A percentile compares a stretch with the other conserved stretches of the same genome.
Evolutionary conservation across 2,329 filamentous ascomycete genomes (phyloP).

Genomic region (Coccinonectria pachysandricola): DNA sequence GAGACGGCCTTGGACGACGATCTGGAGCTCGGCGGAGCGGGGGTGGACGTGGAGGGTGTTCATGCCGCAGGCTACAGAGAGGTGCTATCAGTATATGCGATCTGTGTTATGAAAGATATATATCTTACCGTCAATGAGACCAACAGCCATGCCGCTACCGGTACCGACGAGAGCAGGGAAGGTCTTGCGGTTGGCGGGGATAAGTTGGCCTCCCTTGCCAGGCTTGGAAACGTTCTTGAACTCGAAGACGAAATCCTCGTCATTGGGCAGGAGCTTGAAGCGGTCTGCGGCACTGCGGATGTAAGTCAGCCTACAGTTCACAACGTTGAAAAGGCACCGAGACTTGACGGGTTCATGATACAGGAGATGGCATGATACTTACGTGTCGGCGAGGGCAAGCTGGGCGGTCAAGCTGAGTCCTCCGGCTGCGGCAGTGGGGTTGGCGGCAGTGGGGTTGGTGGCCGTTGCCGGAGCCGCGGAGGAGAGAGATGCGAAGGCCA

Average conservation of each 20-base stretch:
- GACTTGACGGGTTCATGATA: too few species aligned
- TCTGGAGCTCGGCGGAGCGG: constrained; percentile 41
- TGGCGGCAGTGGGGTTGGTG: constrained; percentile 8
- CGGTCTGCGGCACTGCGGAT: constrained; percentile 30
- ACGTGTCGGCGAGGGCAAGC: constrained; percentile 30
- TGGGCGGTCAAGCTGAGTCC: constrained; percentile 26
- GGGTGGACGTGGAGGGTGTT: constrained; percentile 48
- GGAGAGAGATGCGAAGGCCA: constrained; percentile 29
- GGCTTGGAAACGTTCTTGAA: constrained; percentile 26
- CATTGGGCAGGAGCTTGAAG: constrained; percentile 30
- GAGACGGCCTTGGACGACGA: constrained; percentile 38
- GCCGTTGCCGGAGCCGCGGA: constrained; percentile 19
- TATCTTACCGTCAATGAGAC: constrained; percentile 32
- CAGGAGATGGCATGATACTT: constrained; percentile 8
- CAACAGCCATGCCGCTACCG: constrained; percentile 39
- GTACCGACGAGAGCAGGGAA: constrained; percentile 47
- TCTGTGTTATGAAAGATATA: too few species aligned
- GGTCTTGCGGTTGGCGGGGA: constrained; percentile 43
- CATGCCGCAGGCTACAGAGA: constrained; percentile 38
- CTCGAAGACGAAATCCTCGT: constrained; percentile 39
- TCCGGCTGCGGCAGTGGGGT: constrained; percentile 2
- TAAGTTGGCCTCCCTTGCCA: constrained; percentile 34
- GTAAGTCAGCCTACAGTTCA: too few species aligned
- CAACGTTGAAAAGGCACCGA: too few species aligned
- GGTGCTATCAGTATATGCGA: constrained; percentile 9